Evolutionary conservation across 345 rosid species (phyloP).

Genomic region (rapeseed (Brassica napus)): DNA sequence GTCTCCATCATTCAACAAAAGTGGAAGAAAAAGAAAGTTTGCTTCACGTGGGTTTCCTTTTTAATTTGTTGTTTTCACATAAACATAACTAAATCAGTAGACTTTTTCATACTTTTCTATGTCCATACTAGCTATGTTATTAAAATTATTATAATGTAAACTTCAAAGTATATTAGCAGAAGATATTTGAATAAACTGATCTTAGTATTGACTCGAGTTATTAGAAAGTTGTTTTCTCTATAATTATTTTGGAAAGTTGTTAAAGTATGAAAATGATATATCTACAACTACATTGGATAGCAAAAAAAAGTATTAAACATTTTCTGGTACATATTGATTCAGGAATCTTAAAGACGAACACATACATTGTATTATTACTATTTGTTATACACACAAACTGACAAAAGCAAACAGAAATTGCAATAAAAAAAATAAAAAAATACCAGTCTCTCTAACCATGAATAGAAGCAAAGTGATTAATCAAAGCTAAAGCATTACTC

Average conservation of each 20-base stretch:
- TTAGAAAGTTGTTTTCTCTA: neutral
- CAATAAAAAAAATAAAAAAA: neutral
- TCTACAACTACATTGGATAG: neutral
- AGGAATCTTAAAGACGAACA: neutral
- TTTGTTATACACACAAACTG: conserved; percentile 12
- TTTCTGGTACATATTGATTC: conserved; percentile 18
- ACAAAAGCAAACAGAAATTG: neutral
- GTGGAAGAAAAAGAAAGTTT: conserved; percentile 23
- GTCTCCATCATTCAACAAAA: conserved; percentile 33
- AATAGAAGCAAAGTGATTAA: conserved; percentile 59
- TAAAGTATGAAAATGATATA: conserved; percentile 14
- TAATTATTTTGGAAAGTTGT: conserved; percentile 11
- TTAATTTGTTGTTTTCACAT: conserved; percentile 3
- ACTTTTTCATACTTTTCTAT: neutral
- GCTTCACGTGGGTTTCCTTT: conserved; percentile 17
- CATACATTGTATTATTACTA: conserved; percentile 9
- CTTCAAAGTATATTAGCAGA: neutral
- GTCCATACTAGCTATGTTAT: neutral
- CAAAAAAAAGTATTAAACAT: neutral
- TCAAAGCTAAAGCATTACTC: conserved; percentile 76
- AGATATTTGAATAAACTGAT: neutral
- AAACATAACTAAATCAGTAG: neutral
- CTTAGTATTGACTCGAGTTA: neutral
- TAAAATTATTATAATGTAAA: neutral
- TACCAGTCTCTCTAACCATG: conserved; percentile 36